A percentile compares a stretch with the other conserved stretches of the same genome.
Conservation (phyloP, 441 rosid genomes). For the Theobroma grandiflorum region DNA sequence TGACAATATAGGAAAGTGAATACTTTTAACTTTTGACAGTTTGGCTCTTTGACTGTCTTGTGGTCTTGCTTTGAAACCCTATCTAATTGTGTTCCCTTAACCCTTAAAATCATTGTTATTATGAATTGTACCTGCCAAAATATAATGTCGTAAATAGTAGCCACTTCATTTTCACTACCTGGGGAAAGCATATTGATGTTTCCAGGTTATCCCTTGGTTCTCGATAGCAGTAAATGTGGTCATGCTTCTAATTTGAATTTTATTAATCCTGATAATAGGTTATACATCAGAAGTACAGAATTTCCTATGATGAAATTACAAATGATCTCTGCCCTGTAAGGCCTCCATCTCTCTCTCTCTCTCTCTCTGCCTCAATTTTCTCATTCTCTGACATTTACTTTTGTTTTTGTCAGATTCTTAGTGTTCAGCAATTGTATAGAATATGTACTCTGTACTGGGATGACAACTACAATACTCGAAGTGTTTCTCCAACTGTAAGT, state of each 20-base stretch:
- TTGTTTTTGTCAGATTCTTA: conserved; percentile 74
- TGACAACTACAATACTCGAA: conserved; percentile 97
- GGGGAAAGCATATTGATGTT: neutral
- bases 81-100: neutral
- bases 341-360: conserved; percentile 29
- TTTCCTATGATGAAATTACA: conserved; percentile 95
- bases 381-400: conserved; percentile 23
- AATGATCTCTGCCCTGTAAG: conserved; percentile 96
- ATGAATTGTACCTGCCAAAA: neutral
- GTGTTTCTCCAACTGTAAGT: conserved; percentile 91
- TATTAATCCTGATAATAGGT: conserved; percentile 59
- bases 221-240: conserved; percentile 1
- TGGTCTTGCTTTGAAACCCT: neutral
- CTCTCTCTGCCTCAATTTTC: neutral
- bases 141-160: neutral
- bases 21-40: too few species aligned
- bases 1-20: too few species aligned
- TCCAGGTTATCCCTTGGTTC: neutral
- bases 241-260: conserved; percentile 27
- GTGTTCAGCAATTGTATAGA: conserved; percentile 98
- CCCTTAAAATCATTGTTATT: neutral
- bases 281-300: conserved; percentile 96
- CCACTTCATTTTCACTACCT: conserved; percentile 1
- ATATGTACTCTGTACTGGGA: conserved; percentile 97
- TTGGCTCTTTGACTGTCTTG: conserved; percentile 14